Base-by-base conservation (phyloP, 2,329 filamentous ascomycete genomes). In the Paraphoma chrysanthemicola region DNA sequence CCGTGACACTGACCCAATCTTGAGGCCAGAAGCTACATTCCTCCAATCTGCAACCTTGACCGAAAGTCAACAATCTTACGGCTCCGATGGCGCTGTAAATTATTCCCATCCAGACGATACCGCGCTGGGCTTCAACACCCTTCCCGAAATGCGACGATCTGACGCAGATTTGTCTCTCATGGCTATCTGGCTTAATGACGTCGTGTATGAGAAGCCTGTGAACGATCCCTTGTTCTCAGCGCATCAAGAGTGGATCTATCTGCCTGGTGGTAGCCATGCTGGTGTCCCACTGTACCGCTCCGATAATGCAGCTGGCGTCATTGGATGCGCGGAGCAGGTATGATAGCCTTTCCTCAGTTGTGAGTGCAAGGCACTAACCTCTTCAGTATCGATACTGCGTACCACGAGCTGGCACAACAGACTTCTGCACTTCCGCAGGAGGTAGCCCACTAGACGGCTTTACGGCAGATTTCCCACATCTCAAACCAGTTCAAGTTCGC, bases 211-310 rank as follows among this genome's bases (percentile, higher is more conserved):
- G 9, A 49, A 18, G n/a, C 52, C 44, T 12, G 52, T 54, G 2
- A 33, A 54, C 18, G 52, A 54, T 23, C 52, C 45, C 8, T 44
- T 48, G 45, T 54, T 54, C 29, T 48, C 46, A 1, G 52, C 52
- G 18, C 51, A 53, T 28, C 33, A 43, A 18, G 11, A 33, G 7
- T 36, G 36, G 44, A 41, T 45, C 6, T 45, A 53, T 43, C 33
- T 12, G 18, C 44, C 49, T 9, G 49, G 49, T 38, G 42, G 44
- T 6, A 31, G 43, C 8, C 39, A 45, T 39, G 16, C 49, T 18
- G 41, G 29, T 29, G 29, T 45, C 28, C 28, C 42, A 1, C 12
- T 12, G 10, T 52, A 46, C 16, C 42, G 39, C 10, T 53, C 51
- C 14, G 51, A 53, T 23, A 30, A 33, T 33, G 42, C 18, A 8